Conservation (phyloP, 2,329 filamentous ascomycete species). For the Colletotrichum euphorbiae region DNA sequence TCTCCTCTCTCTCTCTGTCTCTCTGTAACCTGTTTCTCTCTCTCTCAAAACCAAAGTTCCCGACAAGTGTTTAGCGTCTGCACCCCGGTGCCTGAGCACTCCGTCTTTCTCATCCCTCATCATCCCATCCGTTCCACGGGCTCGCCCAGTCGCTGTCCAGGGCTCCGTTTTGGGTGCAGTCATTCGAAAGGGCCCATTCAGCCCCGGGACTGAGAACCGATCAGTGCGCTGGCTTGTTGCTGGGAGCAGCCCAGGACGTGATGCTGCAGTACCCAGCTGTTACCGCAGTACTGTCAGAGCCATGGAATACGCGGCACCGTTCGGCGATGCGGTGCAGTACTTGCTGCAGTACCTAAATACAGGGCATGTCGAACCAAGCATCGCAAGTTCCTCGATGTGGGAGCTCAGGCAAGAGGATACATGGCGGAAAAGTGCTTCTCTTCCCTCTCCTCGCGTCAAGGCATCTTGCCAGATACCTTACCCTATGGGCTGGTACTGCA, state of each 20-base stretch:
- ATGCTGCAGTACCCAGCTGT: neutral
- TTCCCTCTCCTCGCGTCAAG: neutral
- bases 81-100: constrained; percentile 18
- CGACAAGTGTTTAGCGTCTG: constrained; percentile 3
- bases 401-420: too few species aligned
- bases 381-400: too few species aligned
- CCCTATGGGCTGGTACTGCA: too few species aligned
- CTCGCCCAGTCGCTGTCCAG: neutral
- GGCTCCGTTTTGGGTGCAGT: constrained; percentile 17
- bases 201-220: constrained; percentile 11
- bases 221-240: constrained; percentile 30
- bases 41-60: neutral
- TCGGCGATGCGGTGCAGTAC: neutral
- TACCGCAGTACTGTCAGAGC: too few species aligned
- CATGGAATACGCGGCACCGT: neutral
- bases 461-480: too few species aligned
- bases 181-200: neutral
- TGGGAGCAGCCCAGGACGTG: neutral
- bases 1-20: neutral
- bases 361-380: neutral
- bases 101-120: neutral
- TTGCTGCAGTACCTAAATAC: neutral
- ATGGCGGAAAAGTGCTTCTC: neutral
- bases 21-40: too few species aligned
- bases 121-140: constrained; percentile 2